Base-by-base conservation (phyloP, 2,329 filamentous ascomycete species). In the Pseudocercospora fijiensis region DNA sequence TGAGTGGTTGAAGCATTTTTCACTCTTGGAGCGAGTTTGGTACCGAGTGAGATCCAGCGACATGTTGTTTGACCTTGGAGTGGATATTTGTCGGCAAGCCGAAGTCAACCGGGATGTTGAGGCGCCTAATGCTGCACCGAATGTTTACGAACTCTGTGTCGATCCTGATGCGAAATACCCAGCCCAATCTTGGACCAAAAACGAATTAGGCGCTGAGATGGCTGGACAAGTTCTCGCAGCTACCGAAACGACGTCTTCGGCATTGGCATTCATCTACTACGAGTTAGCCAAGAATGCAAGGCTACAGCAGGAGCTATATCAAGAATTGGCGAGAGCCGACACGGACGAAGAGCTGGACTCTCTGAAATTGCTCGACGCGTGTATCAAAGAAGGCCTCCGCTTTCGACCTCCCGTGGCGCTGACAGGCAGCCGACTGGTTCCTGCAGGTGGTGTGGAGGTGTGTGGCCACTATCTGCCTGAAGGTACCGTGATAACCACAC, bases 201-300 rank as follows among this genome's bases (percentile, higher is more conserved):
- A 18, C 3, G 49, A 53, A 18, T n/a, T 53, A 24, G 16, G 49
- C 7, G 49, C 49, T 24, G 49, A 53, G 26, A 26, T 53, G 26
- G 49, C 49, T n/a, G 49, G 49, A 11, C 22, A 26, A 28, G 16
- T 53, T 16, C 49, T 53, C 11, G 49, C 49, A 18, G 49, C 49
- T 24, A 53, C 49, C 26, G 49, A 53, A 28, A 53, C 49, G 49
- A 53, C 49, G 16, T 27, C 49, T 24, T 53, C 49, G 16, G 49
- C 26, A n/a, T 26, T 53, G 22, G 49, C 49, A 18, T 53, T 27
- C 16, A 26, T 53, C 16, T 53, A n/a, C 24, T 53, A 53, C 26
- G 49, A 53, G 26, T 26, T 53, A 27, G 49, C 49, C 49, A 53
- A 26, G 26, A 28, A 30, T 3, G 3, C 49, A n/a, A 8, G 11